Base-by-base conservation (phyloP, 805 yeast genomes). In the Saturnispora sekii region DNA sequence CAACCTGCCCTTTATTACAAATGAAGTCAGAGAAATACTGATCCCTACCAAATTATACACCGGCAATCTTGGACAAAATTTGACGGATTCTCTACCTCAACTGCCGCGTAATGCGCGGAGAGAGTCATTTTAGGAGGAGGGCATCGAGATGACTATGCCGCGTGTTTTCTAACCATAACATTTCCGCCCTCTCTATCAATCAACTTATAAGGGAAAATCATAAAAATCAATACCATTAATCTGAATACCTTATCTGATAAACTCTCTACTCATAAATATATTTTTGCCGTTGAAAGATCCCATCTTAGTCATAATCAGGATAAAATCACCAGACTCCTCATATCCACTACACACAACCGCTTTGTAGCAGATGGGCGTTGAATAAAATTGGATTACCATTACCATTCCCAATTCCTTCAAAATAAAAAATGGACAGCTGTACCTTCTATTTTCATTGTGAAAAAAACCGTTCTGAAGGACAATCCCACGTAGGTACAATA, bases 61-160 rank as follows among this genome's bases (percentile, higher is more conserved):
- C 26, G 2, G 26, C 6, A 21, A 21, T 21, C 8, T 21, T 21
- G 7, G 2, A 21, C 4, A 5, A 21, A 21, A 21, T 21, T n/a
- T n/a, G 6, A 5, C 6, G 26, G 7, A 6, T 4, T 21, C 26
- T 21, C 26, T 21, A 2, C 26, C 6, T 21, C 26, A 5, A 5
- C 5, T 21, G 26, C 26, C 5, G 26, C 6, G 26, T 21, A 21
- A 21, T 21, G 26, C 8, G 8, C 8, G 8, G 5, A 18, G 21
- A 18, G 96, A 37, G 88, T 80, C 49, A 93, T 83, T 10, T 97
- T 96, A 68, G 86, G 89, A 40, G 98, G 98, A 51, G 8, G 6
- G 26, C 6, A 8, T 21, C 26, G 26, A 21, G 26, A 6, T 21
- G 26, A 21, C 26, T 21, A 21, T n/a, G n/a, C n/a, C n/a, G n/a